A percentile compares a stretch with the other conserved stretches of the same genome.
These are phyloP conservation scores for Colletotrichum truncatum DNA, from an alignment of 2,329 filamentous ascomycete genomes.

Conservation along the genomic window DNA sequence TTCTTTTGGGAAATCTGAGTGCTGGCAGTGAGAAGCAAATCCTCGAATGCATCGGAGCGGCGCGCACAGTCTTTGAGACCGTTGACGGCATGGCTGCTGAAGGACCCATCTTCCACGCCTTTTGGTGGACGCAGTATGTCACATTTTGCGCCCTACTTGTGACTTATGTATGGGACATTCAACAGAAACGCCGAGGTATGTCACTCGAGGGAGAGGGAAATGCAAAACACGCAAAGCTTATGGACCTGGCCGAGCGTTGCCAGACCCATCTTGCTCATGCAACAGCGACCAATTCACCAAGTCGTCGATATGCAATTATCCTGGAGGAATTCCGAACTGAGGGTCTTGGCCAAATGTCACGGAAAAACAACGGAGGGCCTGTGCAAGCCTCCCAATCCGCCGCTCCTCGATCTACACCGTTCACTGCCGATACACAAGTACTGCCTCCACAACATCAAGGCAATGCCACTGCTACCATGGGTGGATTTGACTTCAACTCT, in stretches of 20 bases:
- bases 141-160: conserved; percentile 63
- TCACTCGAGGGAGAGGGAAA: neutral
- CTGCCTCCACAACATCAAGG: neutral
- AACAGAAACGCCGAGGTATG: conserved; percentile 34
- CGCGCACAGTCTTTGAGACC: conserved; percentile 53
- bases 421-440: neutral
- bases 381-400: neutral
- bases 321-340: conserved; percentile 33
- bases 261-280: conserved; percentile 48
- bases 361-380: neutral
- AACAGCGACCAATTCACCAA: conserved; percentile 33
- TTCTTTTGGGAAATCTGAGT: conserved; percentile 50
- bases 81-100: conserved; percentile 51
- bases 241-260: conserved; percentile 48
- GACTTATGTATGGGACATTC: conserved; percentile 59
- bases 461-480: neutral
- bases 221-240: conserved; percentile 36
- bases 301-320: conserved; percentile 33
- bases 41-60: conserved; percentile 55
- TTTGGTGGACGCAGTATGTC: conserved; percentile 64
- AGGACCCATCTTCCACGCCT: conserved; percentile 44
- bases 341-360: conserved; percentile 28
- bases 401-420: neutral
- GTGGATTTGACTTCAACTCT: conserved; percentile 1
- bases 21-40: conserved; percentile 38